A percentile compares a stretch with the other conserved stretches of the same genome.
These are phyloP conservation scores for Jacaranda mimosifolia DNA, from an alignment of 257 asterid genomes.

Conservation along the genomic window DNA sequence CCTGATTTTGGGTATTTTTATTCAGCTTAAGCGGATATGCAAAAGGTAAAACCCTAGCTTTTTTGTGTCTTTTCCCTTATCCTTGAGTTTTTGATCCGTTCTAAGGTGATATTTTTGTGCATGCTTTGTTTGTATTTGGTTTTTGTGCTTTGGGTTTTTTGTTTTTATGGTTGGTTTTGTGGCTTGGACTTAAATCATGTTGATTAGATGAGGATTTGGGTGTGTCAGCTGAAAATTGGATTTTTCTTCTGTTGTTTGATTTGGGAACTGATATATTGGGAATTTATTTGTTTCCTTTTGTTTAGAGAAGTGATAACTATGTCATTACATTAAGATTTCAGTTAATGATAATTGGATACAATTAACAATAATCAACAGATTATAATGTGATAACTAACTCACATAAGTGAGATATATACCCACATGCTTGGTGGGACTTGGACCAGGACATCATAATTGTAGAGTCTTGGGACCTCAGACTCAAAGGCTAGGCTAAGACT, in stretches of 20 bases:
- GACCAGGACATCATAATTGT: background rate
- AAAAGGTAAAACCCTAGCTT: slow-evolving; percentile 54
- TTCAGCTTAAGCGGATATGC: slow-evolving; percentile 44
- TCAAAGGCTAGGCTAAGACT: background rate
- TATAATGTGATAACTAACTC: background rate
- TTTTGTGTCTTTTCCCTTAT: background rate
- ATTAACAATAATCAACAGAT: background rate
- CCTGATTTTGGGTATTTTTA: slow-evolving; percentile 20
- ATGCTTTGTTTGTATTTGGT: background rate
- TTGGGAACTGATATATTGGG: slow-evolving; percentile 23
- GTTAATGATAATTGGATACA: background rate
- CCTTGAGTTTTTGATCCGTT: background rate
- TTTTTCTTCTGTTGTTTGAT: slow-evolving; percentile 13
- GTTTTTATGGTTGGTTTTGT: slow-evolving; percentile 12
- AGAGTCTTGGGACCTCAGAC: background rate
- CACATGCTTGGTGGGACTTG: background rate
- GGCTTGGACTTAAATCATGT: slow-evolving; percentile 28
- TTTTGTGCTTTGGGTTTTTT: background rate
- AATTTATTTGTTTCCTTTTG: background rate
- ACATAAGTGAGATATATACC: background rate
- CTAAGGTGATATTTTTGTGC: background rate
- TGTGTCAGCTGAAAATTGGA: slow-evolving; percentile 31
- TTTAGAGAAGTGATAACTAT: background rate
- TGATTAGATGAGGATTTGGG: background rate
- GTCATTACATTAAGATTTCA: background rate